A percentile compares a stretch with the other conserved stretches of the same genome.
These are phyloP conservation scores for Nidularia sp. DNA, from an alignment of 768 basidiomycete species.

Conservation along the genomic window DNA sequence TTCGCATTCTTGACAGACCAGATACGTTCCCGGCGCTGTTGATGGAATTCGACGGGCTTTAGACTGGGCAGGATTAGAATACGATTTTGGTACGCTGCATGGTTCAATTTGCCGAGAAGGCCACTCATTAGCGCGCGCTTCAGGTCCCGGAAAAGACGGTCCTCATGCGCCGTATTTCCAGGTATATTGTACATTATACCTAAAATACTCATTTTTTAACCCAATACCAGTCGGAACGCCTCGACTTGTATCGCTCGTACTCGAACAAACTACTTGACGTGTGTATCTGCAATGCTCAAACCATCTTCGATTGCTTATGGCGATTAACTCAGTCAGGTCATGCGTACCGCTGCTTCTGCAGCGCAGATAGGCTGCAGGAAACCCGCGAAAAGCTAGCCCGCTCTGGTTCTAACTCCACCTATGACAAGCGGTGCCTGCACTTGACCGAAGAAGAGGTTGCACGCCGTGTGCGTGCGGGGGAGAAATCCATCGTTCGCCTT, in stretches of 20 bases:
- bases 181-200: constrained; percentile 30
- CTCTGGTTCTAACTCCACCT: constrained; percentile 71
- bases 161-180: constrained; percentile 86
- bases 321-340: constrained; percentile 58
- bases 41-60: constrained; percentile 74
- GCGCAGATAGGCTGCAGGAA: constrained; percentile 60
- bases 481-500: constrained; percentile 80
- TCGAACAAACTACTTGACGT: constrained; percentile 76
- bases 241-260: constrained; percentile 79
- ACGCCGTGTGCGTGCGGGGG: constrained; percentile 66
- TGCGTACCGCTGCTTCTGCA: constrained; percentile 96
- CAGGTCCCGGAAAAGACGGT: constrained; percentile 77
- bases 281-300: constrained; percentile 9
- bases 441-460: constrained; percentile 84
- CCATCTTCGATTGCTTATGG: neutral
- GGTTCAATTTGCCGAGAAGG: no score
- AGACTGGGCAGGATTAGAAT: constrained; percentile 88
- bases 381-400: constrained; percentile 70
- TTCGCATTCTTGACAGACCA: constrained; percentile 42
- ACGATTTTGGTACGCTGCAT: constrained; percentile 73
- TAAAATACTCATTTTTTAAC: constrained; percentile 3
- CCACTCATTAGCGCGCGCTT: neutral
- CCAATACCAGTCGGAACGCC: constrained; percentile 72
- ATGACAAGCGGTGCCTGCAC: constrained; percentile 86
- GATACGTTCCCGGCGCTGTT: constrained; percentile 80